Percentiles rank a stretch among this genome's conserved stretches.
Evolutionary conservation across 352 stramenopile species (phyloP).

Genomic region (Phytophthora ohioensis): DNA sequence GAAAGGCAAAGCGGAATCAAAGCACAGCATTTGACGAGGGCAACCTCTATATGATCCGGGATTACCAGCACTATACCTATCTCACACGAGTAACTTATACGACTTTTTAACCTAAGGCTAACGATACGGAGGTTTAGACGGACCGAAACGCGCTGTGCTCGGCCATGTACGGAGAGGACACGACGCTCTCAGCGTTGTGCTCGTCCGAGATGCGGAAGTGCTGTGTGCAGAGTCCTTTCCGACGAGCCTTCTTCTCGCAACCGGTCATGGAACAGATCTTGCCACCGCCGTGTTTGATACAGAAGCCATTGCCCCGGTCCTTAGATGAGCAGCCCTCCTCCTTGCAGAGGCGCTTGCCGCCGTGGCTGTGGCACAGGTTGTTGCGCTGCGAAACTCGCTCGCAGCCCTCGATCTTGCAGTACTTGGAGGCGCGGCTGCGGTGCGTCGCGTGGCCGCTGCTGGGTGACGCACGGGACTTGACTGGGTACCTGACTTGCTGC

Average conservation of each 20-base stretch:
- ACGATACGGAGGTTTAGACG: conserved; percentile 35
- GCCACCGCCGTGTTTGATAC: conserved; percentile 84
- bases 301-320: conserved; percentile 85
- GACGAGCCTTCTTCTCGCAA: conserved; percentile 85
- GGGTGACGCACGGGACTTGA: conserved; percentile 27
- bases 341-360: conserved; percentile 85
- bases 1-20: background rate
- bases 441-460: conserved; percentile 33
- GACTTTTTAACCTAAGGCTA: conserved; percentile 37
- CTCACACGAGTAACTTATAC: conserved; percentile 45
- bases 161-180: conserved; percentile 26
- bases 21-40: background rate
- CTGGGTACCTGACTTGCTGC: conserved; percentile 24
- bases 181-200: conserved; percentile 22
- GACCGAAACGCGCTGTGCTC: conserved; percentile 34
- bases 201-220: conserved; percentile 74
- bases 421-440: conserved; percentile 85
- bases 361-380: conserved; percentile 85
- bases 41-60: conserved; percentile 28
- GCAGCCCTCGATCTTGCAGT: conserved; percentile 86
- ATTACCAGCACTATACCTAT: conserved; percentile 29
- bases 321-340: conserved; percentile 80
- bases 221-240: conserved; percentile 85
- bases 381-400: conserved; percentile 86
- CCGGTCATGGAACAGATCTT: conserved; percentile 81